Evolutionary conservation across 1,284 basidiomycete species (phyloP).

Genomic region (Entoloma clypeatum): DNA sequence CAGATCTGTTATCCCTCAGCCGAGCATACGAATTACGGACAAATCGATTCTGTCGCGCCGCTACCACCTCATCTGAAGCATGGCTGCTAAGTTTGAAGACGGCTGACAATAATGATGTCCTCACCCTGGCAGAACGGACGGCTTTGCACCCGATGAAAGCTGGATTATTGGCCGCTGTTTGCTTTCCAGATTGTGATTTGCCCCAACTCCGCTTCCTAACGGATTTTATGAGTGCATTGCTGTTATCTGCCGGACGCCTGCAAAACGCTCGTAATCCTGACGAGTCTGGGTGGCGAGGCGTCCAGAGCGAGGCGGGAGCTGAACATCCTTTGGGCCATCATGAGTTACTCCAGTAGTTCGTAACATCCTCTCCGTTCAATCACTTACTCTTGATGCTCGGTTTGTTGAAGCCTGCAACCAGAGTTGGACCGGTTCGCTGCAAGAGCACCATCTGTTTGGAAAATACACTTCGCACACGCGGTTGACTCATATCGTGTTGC

Average conservation of each 20-base stretch:
- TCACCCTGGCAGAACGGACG: slow-evolving; percentile 27
- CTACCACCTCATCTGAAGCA: slow-evolving; percentile 42
- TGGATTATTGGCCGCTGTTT: slow-evolving; percentile 52
- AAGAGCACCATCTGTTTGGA: slow-evolving; percentile 18
- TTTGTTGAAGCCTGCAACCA: slow-evolving; percentile 18
- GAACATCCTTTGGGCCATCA: slow-evolving; percentile 15
- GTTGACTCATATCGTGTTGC: slow-evolving; percentile 30
- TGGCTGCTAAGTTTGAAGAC: slow-evolving; percentile 34
- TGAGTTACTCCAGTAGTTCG: slow-evolving; percentile 20
- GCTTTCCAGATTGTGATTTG: slow-evolving; percentile 53
- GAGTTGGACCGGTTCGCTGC: slow-evolving; percentile 20
- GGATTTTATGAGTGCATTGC: slow-evolving; percentile 45
- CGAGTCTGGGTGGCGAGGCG: slow-evolving; percentile 15
- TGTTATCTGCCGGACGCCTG: slow-evolving; percentile 32
- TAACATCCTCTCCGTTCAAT: slow-evolving; percentile 7
- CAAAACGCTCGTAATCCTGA: slow-evolving; percentile 8
- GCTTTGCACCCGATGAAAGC: slow-evolving; percentile 39
- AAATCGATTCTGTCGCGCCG: slow-evolving; percentile 46
- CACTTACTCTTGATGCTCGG: slow-evolving; percentile 4
- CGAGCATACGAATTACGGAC: slow-evolving; percentile 46
- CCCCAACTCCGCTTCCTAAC: slow-evolving; percentile 49
- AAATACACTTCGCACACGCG: slow-evolving; percentile 31
- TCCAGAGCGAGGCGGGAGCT: slow-evolving; percentile 12
- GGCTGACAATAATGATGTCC: slow-evolving; percentile 13
- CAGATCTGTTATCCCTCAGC: slow-evolving; percentile 47